Conservation (phyloP, 2,329 filamentous ascomycete species). For the Colletotrichum lentis region DNA sequence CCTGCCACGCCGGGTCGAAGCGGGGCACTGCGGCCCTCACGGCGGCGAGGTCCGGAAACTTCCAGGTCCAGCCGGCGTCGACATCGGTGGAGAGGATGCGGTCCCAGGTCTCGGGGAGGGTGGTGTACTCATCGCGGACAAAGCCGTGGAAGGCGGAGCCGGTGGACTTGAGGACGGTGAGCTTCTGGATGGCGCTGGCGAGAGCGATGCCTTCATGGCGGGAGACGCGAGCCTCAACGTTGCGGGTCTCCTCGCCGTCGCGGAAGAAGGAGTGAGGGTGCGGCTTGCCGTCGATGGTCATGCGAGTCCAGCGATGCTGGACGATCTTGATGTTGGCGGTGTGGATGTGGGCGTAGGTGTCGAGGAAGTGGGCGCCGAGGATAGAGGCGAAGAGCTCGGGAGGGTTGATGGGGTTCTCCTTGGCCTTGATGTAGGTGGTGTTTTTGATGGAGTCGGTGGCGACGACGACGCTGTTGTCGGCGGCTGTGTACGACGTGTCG, state of each 20-base stretch:
- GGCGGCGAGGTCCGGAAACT: slow-evolving; percentile 71
- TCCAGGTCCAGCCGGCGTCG: slow-evolving; percentile 87
- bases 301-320: slow-evolving; percentile 90
- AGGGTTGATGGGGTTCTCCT: slow-evolving; percentile 89
- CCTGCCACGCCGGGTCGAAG: slow-evolving; percentile 82
- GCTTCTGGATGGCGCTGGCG: slow-evolving; percentile 78
- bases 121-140: slow-evolving; percentile 91
- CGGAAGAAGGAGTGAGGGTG: slow-evolving; percentile 96
- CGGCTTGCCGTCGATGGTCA: slow-evolving; percentile 84
- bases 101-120: slow-evolving; percentile 89
- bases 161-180: slow-evolving; percentile 94
- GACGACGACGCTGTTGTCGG: slow-evolving; percentile 94
- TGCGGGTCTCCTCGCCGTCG: slow-evolving; percentile 87
- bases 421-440: slow-evolving; percentile 93
- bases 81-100: slow-evolving; percentile 95
- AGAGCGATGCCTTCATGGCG: slow-evolving; percentile 76
- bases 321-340: slow-evolving; percentile 81
- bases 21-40: slow-evolving; percentile 69
- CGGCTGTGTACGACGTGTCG: slow-evolving; percentile 85
- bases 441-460: slow-evolving; percentile 99
- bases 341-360: slow-evolving; percentile 87
- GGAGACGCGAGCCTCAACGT: slow-evolving; percentile 76
- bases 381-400: slow-evolving; percentile 91
- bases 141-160: slow-evolving; percentile 96
- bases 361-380: slow-evolving; percentile 87